These are phyloP conservation scores for Amphicarpaea edgeworthii DNA, from an alignment of 306 rosid genomes.

Conservation along the genomic window DNA sequence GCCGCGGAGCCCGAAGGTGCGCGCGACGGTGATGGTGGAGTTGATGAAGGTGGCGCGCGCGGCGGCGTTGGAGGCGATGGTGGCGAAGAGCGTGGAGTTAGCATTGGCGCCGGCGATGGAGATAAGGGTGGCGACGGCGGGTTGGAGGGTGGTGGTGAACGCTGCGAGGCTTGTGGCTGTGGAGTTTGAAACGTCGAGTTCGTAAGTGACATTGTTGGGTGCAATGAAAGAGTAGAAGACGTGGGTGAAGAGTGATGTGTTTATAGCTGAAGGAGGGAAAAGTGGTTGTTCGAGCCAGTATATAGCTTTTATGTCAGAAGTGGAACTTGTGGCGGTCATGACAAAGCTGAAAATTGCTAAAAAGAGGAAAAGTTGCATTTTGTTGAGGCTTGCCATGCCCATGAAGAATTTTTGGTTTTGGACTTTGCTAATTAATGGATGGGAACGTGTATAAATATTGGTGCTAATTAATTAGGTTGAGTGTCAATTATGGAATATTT, in stretches of 20 bases:
- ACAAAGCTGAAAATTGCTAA: background rate
- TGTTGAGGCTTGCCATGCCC: conserved; percentile 47
- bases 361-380: conserved; percentile 9
- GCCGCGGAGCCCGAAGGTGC: conserved; percentile 69
- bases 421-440: background rate
- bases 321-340: background rate
- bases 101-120: conserved; percentile 64
- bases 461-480: background rate
- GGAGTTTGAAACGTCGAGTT: conserved; percentile 48
- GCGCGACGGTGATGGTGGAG: conserved; percentile 63
- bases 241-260: conserved; percentile 76
- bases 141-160: conserved; percentile 56
- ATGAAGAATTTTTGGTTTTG: background rate
- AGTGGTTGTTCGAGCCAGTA: conserved; percentile 56
- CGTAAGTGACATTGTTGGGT: conserved; percentile 55
- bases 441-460: background rate
- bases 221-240: conserved; percentile 63
- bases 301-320: conserved; percentile 45
- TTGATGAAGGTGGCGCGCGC: conserved; percentile 66
- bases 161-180: conserved; percentile 43
- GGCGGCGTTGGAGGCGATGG: conserved; percentile 50
- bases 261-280: conserved; percentile 68
- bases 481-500: background rate
- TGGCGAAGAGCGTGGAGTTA: conserved; percentile 45
- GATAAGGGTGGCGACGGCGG: conserved; percentile 53